Evolutionary conservation across 768 basidiomycete species (phyloP).

Genomic region (Dacryopinax primogenitus): DNA sequence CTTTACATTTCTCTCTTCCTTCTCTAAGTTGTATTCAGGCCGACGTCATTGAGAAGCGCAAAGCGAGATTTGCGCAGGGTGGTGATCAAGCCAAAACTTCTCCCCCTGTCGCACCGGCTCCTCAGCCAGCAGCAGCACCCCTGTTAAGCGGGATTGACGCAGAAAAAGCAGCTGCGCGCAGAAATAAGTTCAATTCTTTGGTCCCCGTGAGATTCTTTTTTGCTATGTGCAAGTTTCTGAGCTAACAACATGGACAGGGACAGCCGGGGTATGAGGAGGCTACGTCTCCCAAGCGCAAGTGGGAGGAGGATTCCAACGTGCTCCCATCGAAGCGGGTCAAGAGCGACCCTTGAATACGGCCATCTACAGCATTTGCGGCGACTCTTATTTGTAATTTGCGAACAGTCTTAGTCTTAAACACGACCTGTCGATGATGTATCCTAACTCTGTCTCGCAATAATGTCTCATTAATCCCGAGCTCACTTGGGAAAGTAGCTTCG

Average conservation of each 20-base stretch:
- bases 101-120: background rate
- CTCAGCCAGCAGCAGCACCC: background rate
- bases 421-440: no score
- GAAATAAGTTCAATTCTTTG: background rate
- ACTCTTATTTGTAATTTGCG: no score
- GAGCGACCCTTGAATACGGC: no score
- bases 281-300: background rate
- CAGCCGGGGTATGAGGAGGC: background rate
- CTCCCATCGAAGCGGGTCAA: background rate
- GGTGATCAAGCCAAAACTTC: background rate
- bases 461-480: no score
- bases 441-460: no score
- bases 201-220: background rate
- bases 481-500: no score
- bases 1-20: background rate
- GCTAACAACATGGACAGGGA: background rate
- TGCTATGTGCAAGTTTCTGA: background rate
- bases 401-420: no score
- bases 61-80: background rate
- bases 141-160: background rate
- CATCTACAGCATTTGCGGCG: no score
- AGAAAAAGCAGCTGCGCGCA: background rate
- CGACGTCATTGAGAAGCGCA: background rate
- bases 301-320: background rate
- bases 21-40: background rate